Evolutionary conservation across 208 protist species (phyloP).

Genomic region (Balamuthia mandrillaris): DNA sequence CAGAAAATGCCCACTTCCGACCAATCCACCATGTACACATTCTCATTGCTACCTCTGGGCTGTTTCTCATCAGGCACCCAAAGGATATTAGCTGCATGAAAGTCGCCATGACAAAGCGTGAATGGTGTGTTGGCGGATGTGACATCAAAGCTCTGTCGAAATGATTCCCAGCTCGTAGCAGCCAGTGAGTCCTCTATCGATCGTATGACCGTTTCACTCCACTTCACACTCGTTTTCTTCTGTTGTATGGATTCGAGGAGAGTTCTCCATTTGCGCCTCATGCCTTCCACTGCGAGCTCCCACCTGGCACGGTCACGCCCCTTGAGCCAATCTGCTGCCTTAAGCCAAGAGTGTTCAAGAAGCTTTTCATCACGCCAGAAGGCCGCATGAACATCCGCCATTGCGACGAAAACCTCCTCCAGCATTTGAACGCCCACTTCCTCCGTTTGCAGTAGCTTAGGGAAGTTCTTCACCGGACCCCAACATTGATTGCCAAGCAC

Average conservation of each 20-base stretch:
- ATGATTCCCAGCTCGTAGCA: constrained; percentile 11
- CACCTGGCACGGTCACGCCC: background rate
- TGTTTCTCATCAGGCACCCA: background rate
- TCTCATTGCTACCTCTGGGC: background rate
- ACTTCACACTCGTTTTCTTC: background rate
- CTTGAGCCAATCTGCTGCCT: background rate
- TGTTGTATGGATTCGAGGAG: background rate
- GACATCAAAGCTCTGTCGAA: background rate
- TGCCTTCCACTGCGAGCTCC: constrained; percentile 2
- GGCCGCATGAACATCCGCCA: constrained; percentile 20
- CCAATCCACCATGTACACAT: constrained; percentile 41
- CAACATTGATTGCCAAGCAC: constrained; percentile 18
- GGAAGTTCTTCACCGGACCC: background rate
- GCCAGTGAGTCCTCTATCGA: background rate
- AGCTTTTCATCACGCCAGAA: constrained; percentile 11
- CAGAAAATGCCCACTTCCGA: constrained; percentile 30
- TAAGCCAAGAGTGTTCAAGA: background rate
- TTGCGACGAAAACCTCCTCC: background rate
- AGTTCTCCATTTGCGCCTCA: background rate
- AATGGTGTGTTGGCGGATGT: background rate
- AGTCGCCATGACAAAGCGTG: constrained; percentile 45
- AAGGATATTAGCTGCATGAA: constrained; percentile 44
- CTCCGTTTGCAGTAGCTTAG: background rate
- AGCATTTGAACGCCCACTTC: background rate
- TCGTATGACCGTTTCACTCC: background rate